Evolutionary conservation across 176 grass and related monocot genomes (phyloP).

Genomic region (maize (Zea mays)): Zm-B73-REFERENCE-NAM-5.0 NC_050100.1:12124501-12125000

Average conservation of each 20-base stretch:
- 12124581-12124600: slow-evolving; percentile 13
- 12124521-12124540: slow-evolving; percentile 55
- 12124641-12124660: slow-evolving; percentile 35
- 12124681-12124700: slow-evolving; percentile 12
- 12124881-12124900: slow-evolving; percentile 17
- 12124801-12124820: slow-evolving; percentile 18
- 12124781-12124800: slow-evolving; percentile 32
- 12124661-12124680: slow-evolving; percentile 17
- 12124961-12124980: not conserved
- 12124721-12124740: not conserved
- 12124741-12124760: slow-evolving; percentile 15
- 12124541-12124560: slow-evolving; percentile 46
- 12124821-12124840: slow-evolving; percentile 17
- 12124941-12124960: slow-evolving; percentile 34
- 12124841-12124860: not conserved
- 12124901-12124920: slow-evolving; percentile 8
- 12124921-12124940: slow-evolving; percentile 37
- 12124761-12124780: slow-evolving; percentile 39
- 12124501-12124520: slow-evolving; percentile 47
- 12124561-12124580: slow-evolving; percentile 37
- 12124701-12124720: slow-evolving; percentile 28
- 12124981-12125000: slow-evolving; percentile 15
- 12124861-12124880: slow-evolving; percentile 24
- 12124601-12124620: slow-evolving; percentile 32
- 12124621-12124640: slow-evolving; percentile 47